These are phyloP conservation scores for Linnemannia exigua DNA, from an alignment of 192 early-diverging fungal species.

Conservation along the genomic window DNA sequence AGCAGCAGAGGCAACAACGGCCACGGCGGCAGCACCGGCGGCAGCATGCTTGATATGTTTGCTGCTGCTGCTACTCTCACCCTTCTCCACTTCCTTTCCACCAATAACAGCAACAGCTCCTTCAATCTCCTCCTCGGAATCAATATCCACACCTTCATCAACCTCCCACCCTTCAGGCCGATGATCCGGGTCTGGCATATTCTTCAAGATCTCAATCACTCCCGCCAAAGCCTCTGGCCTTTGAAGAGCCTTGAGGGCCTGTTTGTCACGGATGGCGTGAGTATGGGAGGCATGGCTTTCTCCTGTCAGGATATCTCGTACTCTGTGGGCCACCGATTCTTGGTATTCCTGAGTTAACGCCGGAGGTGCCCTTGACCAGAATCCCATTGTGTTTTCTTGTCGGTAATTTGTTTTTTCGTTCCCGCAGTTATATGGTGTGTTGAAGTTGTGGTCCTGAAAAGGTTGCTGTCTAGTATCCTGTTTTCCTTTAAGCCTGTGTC, in stretches of 20 bases:
- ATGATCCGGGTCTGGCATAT: conserved; percentile 54
- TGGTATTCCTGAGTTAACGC: conserved; percentile 51
- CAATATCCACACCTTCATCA: conserved; percentile 24
- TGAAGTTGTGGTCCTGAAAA: too few species aligned
- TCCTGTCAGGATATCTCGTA: conserved; percentile 58
- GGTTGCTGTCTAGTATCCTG: too few species aligned
- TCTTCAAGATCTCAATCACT: conserved; percentile 55
- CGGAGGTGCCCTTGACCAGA: conserved; percentile 42
- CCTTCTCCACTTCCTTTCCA: background rate
- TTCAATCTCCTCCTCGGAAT: conserved; percentile 16
- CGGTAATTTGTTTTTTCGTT: background rate
- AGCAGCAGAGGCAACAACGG: background rate
- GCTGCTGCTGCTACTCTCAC: background rate
- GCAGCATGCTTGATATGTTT: background rate
- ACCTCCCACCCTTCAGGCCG: conserved; percentile 34
- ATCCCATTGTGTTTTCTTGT: conserved; percentile 20
- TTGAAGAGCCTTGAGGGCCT: conserved; percentile 58
- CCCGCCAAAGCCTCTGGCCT: conserved; percentile 38
- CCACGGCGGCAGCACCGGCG: background rate
- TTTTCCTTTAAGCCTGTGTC: too few species aligned
- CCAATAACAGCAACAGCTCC: background rate
- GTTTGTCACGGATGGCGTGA: conserved; percentile 23
- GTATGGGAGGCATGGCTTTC: conserved; percentile 22
- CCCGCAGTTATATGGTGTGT: too few species aligned
- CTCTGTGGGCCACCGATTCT: conserved; percentile 49